Evolutionary conservation across 2,329 filamentous ascomycete genomes (phyloP).

Genomic region (Calonectria leucothoes): DNA sequence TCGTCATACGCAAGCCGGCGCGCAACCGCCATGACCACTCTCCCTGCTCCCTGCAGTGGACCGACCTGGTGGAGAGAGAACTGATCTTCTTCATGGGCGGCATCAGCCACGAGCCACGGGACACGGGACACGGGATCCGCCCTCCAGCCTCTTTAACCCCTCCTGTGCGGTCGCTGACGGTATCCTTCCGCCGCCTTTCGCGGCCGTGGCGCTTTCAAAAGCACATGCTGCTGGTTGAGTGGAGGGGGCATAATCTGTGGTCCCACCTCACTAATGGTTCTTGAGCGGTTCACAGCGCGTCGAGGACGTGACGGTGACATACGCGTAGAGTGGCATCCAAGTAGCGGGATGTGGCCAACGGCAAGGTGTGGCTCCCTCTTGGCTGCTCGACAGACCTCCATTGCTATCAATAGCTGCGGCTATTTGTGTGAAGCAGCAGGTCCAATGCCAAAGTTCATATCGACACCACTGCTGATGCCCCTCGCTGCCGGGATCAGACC

Average conservation of each 20-base stretch:
- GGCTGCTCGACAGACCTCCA: neutral
- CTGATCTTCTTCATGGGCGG: neutral
- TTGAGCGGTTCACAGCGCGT: neutral
- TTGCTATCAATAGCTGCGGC: neutral
- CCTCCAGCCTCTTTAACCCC: conserved; percentile 4
- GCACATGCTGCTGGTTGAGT: conserved; percentile 1
- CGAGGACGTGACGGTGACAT: neutral
- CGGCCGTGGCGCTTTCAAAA: conserved; percentile 10
- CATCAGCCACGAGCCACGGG: neutral
- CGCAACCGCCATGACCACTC: conserved; percentile 1
- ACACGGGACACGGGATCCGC: neutral
- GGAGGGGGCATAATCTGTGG: conserved; percentile 9
- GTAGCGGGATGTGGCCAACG: neutral
- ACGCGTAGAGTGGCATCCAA: neutral
- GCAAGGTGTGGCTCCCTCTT: too few species aligned
- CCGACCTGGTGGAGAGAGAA: conserved; percentile 4
- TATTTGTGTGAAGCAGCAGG: neutral
- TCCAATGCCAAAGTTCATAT: neutral
- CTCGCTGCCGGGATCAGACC: neutral
- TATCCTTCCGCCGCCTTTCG: neutral
- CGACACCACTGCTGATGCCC: neutral
- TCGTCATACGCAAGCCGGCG: conserved; percentile 15
- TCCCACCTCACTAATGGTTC: conserved; percentile 16
- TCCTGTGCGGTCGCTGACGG: neutral
- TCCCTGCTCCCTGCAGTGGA: neutral